Conservation (phyloP, 1,284 basidiomycete species). For the Golubevia pallescens region DNA sequence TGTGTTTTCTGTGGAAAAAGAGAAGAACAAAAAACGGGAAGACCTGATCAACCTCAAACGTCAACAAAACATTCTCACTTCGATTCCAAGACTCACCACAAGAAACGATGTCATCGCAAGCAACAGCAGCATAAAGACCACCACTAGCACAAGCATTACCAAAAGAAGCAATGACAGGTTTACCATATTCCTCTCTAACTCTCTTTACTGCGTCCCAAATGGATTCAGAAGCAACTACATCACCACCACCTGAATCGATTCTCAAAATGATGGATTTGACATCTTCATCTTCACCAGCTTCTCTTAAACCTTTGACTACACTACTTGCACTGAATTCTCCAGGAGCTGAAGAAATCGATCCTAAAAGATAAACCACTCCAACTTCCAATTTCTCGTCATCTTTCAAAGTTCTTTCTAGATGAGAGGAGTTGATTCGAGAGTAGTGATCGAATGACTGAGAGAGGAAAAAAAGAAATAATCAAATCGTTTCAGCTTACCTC, state of each 20-base stretch:
- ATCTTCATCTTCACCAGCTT: slow-evolving; percentile 65
- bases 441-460: slow-evolving; percentile 47
- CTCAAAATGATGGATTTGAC: slow-evolving; percentile 65
- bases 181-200: slow-evolving; percentile 58
- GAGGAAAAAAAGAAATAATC: background rate
- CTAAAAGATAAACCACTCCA: slow-evolving; percentile 65
- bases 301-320: slow-evolving; percentile 65
- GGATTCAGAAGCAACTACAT: slow-evolving; percentile 65
- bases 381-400: slow-evolving; percentile 59
- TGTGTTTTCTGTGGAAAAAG: slow-evolving; percentile 53
- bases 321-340: slow-evolving; percentile 57
- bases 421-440: slow-evolving; percentile 25
- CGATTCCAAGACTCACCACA: too few species aligned
- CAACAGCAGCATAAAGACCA: slow-evolving; percentile 21
- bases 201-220: slow-evolving; percentile 66
- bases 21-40: background rate
- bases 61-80: too few species aligned
- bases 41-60: background rate
- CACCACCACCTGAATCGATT: slow-evolving; percentile 66
- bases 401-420: slow-evolving; percentile 28
- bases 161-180: slow-evolving; percentile 66
- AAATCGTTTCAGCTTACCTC: too few species aligned
- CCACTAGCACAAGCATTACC: slow-evolving; percentile 66
- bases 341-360: slow-evolving; percentile 55
- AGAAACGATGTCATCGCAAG: background rate